Base-by-base conservation (phyloP, 2,329 filamentous ascomycete genomes). In the Cytospora chrysosperma region DNA sequence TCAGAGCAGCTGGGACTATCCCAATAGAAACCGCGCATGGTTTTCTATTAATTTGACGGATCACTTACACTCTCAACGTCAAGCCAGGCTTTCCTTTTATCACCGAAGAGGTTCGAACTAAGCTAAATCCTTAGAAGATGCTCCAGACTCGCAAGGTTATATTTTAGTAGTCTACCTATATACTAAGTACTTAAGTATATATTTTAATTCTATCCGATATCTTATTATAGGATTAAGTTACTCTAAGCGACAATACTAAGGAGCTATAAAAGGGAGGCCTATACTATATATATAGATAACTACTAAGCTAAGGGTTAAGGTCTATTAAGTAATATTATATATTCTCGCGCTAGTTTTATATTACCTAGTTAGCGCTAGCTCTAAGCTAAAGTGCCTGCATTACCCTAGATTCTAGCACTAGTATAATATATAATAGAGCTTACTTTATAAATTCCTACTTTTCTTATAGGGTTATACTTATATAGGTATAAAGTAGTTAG, bases 311-410 rank as follows among this genome's bases (percentile, higher is more conserved):
- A 53, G 59, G 59, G 59, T 55, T n/a, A 37, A 27, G 59, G 59
- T 61, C 32, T 9, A 4, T 5, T 4, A 9, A 5, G 9, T 5
- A 30, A 9, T 49, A 54, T 75, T 82, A 84, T 81, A 79, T 84
- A 82, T 76, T 65, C 65, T 72, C 81, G 81, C 72, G 77, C 72
- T 69, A 67, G 53, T 76, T 75, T 81, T 79, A 79, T 77, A 82
- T 85, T 85, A 82, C 81, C 82, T 79, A 76, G 82, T 78, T 82
- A 84, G 69, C 69, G n/a, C 51, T 50, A 34, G 59, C 51, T 40
- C 10, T 27, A 30, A 40, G 50, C 24, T 28, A 32, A 61, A 61
- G 59, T 61, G 59, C 40, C 37, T 50, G 59, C 59, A 55, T 61
- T 55, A 52, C 57, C 57, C 57, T 32, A 24, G 40, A 37, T 49